Evolutionary conservation across 441 rosid genomes (phyloP).

Genomic region (Eruca vesicaria): DNA sequence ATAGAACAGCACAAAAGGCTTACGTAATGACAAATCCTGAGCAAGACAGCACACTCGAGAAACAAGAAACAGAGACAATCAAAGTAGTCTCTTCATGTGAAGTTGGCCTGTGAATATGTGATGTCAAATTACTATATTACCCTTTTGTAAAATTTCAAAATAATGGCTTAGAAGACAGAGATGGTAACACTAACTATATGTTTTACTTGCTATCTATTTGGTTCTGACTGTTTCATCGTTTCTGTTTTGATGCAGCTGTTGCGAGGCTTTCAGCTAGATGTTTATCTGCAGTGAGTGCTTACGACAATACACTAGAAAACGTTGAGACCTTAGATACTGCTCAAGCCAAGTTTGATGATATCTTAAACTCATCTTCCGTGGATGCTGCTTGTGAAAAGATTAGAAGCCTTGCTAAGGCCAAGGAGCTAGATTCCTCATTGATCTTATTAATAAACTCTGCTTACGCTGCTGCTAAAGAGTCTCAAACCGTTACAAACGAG

Average conservation of each 20-base stretch:
- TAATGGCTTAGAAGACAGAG: slow-evolving; percentile 70
- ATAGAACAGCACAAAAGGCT: slow-evolving; percentile 11
- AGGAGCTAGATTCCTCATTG: slow-evolving; percentile 89
- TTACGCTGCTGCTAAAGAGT: slow-evolving; percentile 89
- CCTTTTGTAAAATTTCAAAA: not conserved
- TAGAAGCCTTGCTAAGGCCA: slow-evolving; percentile 77
- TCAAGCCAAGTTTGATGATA: slow-evolving; percentile 85
- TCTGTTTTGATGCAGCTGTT: slow-evolving; percentile 47
- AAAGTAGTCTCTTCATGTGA: too few relatives aligned
- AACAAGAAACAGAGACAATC: slow-evolving; percentile 39
- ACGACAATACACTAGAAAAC: slow-evolving; percentile 69
- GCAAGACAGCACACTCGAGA: slow-evolving; percentile 16
- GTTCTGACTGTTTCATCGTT: not conserved
- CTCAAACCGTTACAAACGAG: slow-evolving; percentile 69
- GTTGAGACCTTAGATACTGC: slow-evolving; percentile 74
- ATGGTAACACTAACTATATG: slow-evolving; percentile 49
- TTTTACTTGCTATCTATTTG: not conserved
- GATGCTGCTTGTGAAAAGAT: slow-evolving; percentile 90
- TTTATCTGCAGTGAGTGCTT: slow-evolving; percentile 82
- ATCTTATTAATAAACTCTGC: slow-evolving; percentile 78
- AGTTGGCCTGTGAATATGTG: too few relatives aligned
- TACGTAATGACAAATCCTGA: slow-evolving; percentile 18
- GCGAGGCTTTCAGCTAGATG: slow-evolving; percentile 83
- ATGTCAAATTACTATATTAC: not conserved
- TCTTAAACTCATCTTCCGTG: slow-evolving; percentile 73